phyloP scores from a whole-genome alignment of 2,329 filamentous ascomycete genomes.

The Colletotrichum camelliae region DNA sequence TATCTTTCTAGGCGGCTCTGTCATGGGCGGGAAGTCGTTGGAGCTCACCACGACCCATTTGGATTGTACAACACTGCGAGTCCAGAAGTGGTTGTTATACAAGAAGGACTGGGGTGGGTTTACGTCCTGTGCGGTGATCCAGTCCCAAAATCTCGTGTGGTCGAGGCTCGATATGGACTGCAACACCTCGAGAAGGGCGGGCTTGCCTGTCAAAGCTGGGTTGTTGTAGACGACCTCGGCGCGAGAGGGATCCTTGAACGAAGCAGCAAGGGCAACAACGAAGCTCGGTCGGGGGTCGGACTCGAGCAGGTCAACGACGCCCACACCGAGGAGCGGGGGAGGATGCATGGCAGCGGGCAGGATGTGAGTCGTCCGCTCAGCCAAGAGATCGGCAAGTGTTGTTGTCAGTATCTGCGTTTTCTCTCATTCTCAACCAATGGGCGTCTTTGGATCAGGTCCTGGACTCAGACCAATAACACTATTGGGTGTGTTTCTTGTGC shows the following conservation, averaged over 20 bases:
- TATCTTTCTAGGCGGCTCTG: conserved; percentile 36
- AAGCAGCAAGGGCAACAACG: conserved; percentile 32
- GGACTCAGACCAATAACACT: not conserved
- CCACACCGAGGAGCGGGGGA: conserved; percentile 27
- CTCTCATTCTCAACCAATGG: conserved; percentile 20
- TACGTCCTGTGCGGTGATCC: conserved; percentile 34
- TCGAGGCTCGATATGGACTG: conserved; percentile 32
- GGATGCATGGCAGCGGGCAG: conserved; percentile 17
- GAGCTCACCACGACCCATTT: conserved; percentile 44
- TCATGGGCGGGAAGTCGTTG: conserved; percentile 38
- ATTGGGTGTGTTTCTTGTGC: not conserved
- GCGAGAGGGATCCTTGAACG: conserved; percentile 15
- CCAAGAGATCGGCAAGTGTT: conserved; percentile 17
- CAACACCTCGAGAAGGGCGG: conserved; percentile 35
- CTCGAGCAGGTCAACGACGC: conserved; percentile 44
- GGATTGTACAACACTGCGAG: conserved; percentile 35
- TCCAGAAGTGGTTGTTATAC: conserved; percentile 40
- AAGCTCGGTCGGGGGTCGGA: conserved; percentile 48
- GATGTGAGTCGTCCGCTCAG: conserved; percentile 15
- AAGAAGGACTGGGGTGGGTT: conserved; percentile 30
- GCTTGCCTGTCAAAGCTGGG: conserved; percentile 35
- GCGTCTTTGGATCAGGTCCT: not conserved
- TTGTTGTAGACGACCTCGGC: conserved; percentile 39
- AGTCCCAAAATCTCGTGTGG: conserved; percentile 43
- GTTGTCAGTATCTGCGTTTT: conserved; percentile 9